Evolutionary conservation across 495 filamentous ascomycete species (phyloP), one percentile per base, ranked within the genome.

Genomic region (Lasiosphaeris hirsuta): DNA sequence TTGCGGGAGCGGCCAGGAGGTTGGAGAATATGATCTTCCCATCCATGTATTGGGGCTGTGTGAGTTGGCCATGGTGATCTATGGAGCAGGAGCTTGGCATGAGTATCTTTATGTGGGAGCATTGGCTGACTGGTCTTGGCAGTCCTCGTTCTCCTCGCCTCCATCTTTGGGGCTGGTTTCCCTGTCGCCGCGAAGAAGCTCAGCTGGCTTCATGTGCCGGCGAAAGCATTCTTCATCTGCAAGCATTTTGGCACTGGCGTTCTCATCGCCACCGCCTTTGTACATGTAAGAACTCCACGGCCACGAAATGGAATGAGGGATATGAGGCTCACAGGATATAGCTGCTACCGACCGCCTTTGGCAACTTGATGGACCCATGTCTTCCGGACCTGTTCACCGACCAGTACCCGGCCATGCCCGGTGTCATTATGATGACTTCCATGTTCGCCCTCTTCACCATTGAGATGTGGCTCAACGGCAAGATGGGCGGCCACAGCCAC

Each of bases 221-320:
- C 68, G 9, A 79, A 74, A 68, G 61, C 77, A 39, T 81, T 82
- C 69, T 82, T 82, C 61, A 69, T 75, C 51, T 78, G 77, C 63
- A 80, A 80, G 59, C 85, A 89, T 58, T 88, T 89, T 58, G 86
- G 86, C 47, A 87, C 86, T 7, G 86, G 86, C 18, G 81, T 88
- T 34, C 79, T 89, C 46, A 71, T 89, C 47, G 83, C 86, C 18
- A 89, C 86, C 1, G 85, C 84, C 9, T 88, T 88, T 55, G 76
- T 88, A 17, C 86, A 89, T 70, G 84, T 87, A 70, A 68, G 78
- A 23, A n/a, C 55, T 44, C 34, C 15, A 3, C n/a, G 2, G 18
- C 5, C 36, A 10, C 19, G 5, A 30, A 30, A 30, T 30, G 3
- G 10, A 14, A 17, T 38, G 7, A n/a, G 11, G 14, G 45, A 42